Conservation (phyloP, 2,329 filamentous ascomycete genomes). For the Trichoderma atrobrunneum region DNA sequence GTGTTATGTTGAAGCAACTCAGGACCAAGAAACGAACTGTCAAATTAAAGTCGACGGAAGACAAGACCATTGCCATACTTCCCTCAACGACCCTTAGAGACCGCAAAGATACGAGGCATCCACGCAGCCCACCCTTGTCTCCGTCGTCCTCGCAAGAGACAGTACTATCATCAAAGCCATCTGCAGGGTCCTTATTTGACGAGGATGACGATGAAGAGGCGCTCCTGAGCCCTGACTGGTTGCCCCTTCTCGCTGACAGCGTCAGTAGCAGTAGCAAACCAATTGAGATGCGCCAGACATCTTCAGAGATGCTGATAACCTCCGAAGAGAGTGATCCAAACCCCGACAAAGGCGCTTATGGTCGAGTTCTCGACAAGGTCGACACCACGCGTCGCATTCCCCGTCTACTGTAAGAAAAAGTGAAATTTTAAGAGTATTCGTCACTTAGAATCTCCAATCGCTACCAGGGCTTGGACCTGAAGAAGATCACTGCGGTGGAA, state of each 20-base stretch:
- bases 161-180: too few relatives aligned
- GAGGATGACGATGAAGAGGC: neutral
- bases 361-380: too few relatives aligned
- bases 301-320: too few relatives aligned
- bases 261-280: neutral
- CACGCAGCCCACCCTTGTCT: neutral
- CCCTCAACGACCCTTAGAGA: neutral
- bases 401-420: too few relatives aligned
- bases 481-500: too few relatives aligned
- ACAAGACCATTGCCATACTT: neutral
- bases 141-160: neutral
- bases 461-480: too few relatives aligned
- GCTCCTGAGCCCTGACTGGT: neutral
- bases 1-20: neutral
- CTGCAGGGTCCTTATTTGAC: neutral
- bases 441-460: too few relatives aligned
- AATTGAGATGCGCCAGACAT: neutral
- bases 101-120: neutral
- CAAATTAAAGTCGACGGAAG: neutral
- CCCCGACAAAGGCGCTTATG: too few relatives aligned
- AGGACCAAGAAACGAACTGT: neutral
- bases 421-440: too few relatives aligned
- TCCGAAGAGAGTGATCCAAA: too few relatives aligned
- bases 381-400: too few relatives aligned
- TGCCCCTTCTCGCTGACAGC: neutral